Conservation (phyloP, 176 grass and related monocot genomes). For the Canna indica region DNA sequence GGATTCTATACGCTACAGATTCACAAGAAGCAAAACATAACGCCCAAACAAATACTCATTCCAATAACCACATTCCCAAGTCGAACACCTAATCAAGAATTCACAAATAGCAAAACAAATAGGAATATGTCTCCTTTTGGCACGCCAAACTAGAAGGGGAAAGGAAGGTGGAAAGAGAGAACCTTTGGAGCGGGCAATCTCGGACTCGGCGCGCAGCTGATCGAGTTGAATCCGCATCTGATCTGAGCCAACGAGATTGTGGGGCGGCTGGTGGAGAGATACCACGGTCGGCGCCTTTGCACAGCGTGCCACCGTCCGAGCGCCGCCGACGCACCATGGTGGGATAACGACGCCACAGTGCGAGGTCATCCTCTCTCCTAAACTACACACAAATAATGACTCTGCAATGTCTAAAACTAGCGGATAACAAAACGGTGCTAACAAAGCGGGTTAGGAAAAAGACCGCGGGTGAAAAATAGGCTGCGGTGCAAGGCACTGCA, state of each 20-base stretch:
- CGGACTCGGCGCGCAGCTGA: slow-evolving; percentile 66
- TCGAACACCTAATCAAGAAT: background rate
- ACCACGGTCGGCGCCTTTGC: background rate
- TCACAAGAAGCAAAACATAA: too few species aligned
- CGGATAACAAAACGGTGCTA: too few species aligned
- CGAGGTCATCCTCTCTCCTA: background rate
- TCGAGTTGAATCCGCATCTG: slow-evolving; percentile 59
- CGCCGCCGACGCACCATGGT: background rate
- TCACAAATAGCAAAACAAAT: background rate
- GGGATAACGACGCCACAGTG: background rate
- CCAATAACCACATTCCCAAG: background rate
- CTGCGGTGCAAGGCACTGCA: too few species aligned
- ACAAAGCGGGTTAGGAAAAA: too few species aligned
- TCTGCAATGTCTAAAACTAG: too few species aligned
- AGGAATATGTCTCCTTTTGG: background rate
- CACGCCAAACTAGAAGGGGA: background rate
- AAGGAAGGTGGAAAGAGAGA: background rate
- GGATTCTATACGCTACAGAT: too few species aligned
- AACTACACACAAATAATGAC: too few species aligned
- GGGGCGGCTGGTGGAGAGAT: background rate
- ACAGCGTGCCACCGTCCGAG: background rate
- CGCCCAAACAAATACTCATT: too few species aligned
- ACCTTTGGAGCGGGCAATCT: slow-evolving; percentile 76
- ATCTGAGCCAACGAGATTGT: background rate
- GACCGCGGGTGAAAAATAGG: too few species aligned